Conservation (phyloP, 192 early-diverging fungal genomes). For the Coemansia sp. region DNA sequence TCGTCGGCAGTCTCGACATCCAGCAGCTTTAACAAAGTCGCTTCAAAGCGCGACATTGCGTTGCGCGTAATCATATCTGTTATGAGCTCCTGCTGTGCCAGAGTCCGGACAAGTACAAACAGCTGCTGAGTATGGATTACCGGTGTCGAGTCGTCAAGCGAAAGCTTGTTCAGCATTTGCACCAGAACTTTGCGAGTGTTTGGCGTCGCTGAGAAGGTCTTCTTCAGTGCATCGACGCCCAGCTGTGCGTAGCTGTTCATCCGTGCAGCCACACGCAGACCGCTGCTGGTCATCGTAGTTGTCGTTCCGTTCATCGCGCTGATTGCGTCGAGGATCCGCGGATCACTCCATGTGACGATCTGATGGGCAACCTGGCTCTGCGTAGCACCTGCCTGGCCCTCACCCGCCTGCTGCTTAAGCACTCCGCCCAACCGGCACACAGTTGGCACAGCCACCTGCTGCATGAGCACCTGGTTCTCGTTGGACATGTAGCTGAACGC, state of each 20-base stretch:
- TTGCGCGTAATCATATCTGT: slow-evolving; percentile 58
- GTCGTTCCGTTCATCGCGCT: slow-evolving; percentile 19
- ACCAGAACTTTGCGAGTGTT: slow-evolving; percentile 62
- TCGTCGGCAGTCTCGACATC: slow-evolving; percentile 43
- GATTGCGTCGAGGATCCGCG: slow-evolving; percentile 60
- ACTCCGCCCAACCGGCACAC: slow-evolving; percentile 36
- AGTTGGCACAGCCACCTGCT: slow-evolving; percentile 52
- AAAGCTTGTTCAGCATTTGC: slow-evolving; percentile 60
- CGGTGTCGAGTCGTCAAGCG: slow-evolving; percentile 39
- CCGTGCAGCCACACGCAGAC: slow-evolving; percentile 11
- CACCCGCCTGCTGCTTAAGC: slow-evolving; percentile 32
- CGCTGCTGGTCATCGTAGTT: slow-evolving; percentile 1
- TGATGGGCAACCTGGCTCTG: slow-evolving; percentile 66
- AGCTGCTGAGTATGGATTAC: slow-evolving; percentile 41
- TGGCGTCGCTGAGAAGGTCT: slow-evolving; percentile 42
- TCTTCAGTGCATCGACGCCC: slow-evolving; percentile 65
- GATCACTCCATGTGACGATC: slow-evolving; percentile 76
- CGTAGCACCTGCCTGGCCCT: slow-evolving; percentile 27
- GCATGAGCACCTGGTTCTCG: slow-evolving; percentile 68
- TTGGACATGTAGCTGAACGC: slow-evolving; percentile 74
- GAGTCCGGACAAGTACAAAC: slow-evolving; percentile 41
- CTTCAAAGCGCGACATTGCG: slow-evolving; percentile 57
- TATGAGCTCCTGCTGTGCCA: slow-evolving; percentile 51
- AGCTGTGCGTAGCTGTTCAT: slow-evolving; percentile 47
- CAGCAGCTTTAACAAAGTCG: slow-evolving; percentile 56